A percentile compares a stretch with the other conserved stretches of the same genome.
These are phyloP conservation scores for Neodidymelliopsis sp. DNA, from an alignment of 2,329 filamentous ascomycete genomes.

Conservation along the genomic window DNA sequence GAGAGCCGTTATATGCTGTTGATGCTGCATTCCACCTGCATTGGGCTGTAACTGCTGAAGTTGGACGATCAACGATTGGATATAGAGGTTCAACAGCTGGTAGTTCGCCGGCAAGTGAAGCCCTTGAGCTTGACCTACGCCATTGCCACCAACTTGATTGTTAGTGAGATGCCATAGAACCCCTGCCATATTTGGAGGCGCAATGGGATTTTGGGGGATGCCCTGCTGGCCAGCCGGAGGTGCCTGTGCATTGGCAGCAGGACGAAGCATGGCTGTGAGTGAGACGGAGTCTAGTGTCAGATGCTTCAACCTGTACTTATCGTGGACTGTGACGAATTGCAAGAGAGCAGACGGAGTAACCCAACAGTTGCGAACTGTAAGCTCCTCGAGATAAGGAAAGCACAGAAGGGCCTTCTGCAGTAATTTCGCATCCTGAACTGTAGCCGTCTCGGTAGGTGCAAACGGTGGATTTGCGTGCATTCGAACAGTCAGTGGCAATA, in stretches of 20 bases:
- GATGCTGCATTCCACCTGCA: conserved; percentile 22
- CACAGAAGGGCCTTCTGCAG: conserved; percentile 51
- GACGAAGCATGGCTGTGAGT: conserved; percentile 54
- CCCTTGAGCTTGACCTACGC: neutral
- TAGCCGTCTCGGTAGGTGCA: neutral
- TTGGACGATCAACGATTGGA: conserved; percentile 29
- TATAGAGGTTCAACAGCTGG: conserved; percentile 21
- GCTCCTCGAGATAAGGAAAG: conserved; percentile 64
- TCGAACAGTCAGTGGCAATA: conserved; percentile 43
- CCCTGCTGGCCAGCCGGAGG: conserved; percentile 1
- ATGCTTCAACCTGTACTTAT: conserved; percentile 57
- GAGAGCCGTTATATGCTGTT: conserved; percentile 21
- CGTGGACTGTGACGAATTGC: conserved; percentile 60
- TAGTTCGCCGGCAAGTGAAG: neutral
- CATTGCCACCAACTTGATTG: conserved; percentile 20
- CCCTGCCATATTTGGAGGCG: neutral
- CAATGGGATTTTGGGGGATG: conserved; percentile 3
- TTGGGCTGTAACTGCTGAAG: conserved; percentile 32
- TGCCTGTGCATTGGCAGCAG: conserved; percentile 12
- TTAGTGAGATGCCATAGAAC: conserved; percentile 6
- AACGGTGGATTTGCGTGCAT: conserved; percentile 2
- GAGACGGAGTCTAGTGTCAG: conserved; percentile 71
- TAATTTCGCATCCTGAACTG: conserved; percentile 16
- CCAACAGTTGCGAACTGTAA: conserved; percentile 76
- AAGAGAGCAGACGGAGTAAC: conserved; percentile 65